Evolutionary conservation across 192 early-diverging fungal genomes (phyloP), one percentile per base, ranked within the genome.

Genomic region (Coemansia sp.): DNA sequence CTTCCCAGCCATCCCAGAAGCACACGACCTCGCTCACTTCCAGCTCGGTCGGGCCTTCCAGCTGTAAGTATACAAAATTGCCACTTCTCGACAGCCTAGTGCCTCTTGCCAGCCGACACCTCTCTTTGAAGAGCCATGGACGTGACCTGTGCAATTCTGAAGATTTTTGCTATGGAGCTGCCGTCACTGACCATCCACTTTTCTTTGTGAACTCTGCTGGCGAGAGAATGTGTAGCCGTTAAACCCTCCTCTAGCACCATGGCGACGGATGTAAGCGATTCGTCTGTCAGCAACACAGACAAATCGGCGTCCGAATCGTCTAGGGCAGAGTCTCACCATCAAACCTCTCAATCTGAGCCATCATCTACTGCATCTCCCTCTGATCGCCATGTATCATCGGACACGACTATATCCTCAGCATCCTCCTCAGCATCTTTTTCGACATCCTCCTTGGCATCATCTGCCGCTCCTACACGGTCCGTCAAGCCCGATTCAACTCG

Each of bases 241-340:
- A 33, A 55, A 31, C 3, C 25, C 0, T 55, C 52, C 6, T 55
- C 52, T 31, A 55, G 26, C 8, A 55, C 52, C 31, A 13, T 26
- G 48, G 48, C 48, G 21, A 52, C 23, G 48, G 48, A 52, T 52
- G 25, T 26, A 52, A 52, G 48, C 48, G 48, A 52, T 52, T 52
- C 48, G 23, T 52, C 48, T 23, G 25, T 26, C 23, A 52, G 48
- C 48, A 52, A 25, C 13, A 52, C 48, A 26, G 48, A 26, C 6
- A 12, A 52, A 26, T 26, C 48, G 10, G 11, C 14, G 14, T 52
- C 48, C 48, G 48, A 52, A 28, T 26, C 43, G 43, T 47, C 43
- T 47, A 20, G 43, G 21, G 11, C 48, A 52, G 48, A 52, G 23
- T 13, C 48, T 26, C 23, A 26, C 25, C 23, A 52, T 26, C 12